phyloP scores from a whole-genome alignment of 768 basidiomycete species.

The Serendipita indica region DNA sequence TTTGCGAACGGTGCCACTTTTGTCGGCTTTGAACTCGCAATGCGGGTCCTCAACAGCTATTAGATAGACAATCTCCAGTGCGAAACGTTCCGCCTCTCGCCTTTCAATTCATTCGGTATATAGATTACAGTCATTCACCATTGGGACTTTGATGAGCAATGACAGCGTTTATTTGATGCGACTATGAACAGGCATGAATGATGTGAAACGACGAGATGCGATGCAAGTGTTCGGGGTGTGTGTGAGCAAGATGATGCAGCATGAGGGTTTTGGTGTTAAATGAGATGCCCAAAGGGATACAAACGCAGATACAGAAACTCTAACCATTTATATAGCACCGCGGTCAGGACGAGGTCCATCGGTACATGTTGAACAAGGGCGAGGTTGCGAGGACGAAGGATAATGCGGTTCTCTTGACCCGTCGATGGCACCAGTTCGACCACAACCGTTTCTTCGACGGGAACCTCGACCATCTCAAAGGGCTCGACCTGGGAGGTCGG shows the following conservation, averaged over 20 bases:
- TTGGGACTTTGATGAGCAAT: background rate
- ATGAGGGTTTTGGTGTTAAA: background rate
- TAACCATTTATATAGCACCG: background rate
- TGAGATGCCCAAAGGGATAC: background rate
- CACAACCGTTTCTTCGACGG: background rate
- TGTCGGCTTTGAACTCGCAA: slow-evolving; percentile 89
- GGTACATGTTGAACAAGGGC: background rate
- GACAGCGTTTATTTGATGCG: background rate
- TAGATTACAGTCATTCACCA: background rate
- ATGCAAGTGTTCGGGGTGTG: background rate
- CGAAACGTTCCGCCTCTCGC: background rate
- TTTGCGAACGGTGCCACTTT: slow-evolving; percentile 97
- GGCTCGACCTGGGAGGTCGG: background rate
- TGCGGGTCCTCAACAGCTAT: slow-evolving; percentile 28
- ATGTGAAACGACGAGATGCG: background rate
- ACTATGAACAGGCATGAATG: background rate
- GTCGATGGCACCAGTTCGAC: background rate
- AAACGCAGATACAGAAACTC: slow-evolving; percentile 8
- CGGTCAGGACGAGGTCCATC: background rate
- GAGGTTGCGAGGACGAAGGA: background rate
- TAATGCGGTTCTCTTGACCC: background rate
- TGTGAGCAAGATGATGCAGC: background rate
- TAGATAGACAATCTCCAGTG: background rate
- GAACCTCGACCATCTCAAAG: background rate
- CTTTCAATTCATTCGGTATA: background rate